Evolutionary conservation across 305 asterid genomes (phyloP).

Genomic region (Rubia peregrina): DNA sequence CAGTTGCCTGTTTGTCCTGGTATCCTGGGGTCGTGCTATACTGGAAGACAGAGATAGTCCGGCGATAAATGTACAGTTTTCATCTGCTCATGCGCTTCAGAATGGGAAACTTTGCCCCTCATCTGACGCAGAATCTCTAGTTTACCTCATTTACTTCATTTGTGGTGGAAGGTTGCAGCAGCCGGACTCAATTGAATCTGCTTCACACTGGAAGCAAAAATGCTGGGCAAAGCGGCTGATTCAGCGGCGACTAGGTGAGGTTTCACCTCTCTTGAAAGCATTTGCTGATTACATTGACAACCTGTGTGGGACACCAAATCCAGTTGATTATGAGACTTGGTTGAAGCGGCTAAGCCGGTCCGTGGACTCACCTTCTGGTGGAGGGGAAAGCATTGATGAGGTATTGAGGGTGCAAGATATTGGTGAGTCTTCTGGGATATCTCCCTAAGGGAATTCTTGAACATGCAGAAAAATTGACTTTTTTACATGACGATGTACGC

Average conservation of each 20-base stretch:
- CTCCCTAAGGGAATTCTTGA: slow-evolving; percentile 35
- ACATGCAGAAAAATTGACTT: slow-evolving; percentile 16
- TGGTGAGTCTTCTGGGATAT: slow-evolving; percentile 48
- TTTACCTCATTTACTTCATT: slow-evolving; percentile 45
- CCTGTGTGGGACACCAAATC: slow-evolving; percentile 66
- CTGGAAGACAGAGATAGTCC: slow-evolving; percentile 81
- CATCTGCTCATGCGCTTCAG: slow-evolving; percentile 67
- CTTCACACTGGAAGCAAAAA: slow-evolving; percentile 59
- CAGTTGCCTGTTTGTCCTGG: slow-evolving; percentile 33
- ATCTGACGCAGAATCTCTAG: slow-evolving; percentile 75
- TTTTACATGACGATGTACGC: not conserved
- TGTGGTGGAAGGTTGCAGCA: slow-evolving; percentile 54
- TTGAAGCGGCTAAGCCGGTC: slow-evolving; percentile 44
- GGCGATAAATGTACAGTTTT: slow-evolving; percentile 50
- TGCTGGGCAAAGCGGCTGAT: slow-evolving; percentile 56
- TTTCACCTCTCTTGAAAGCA: slow-evolving; percentile 61
- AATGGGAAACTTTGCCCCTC: slow-evolving; percentile 77
- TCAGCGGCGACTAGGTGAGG: slow-evolving; percentile 58
- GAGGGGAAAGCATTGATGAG: slow-evolving; percentile 48
- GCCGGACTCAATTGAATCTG: slow-evolving; percentile 74
- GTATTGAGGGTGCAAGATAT: slow-evolving; percentile 30
- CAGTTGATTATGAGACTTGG: slow-evolving; percentile 73
- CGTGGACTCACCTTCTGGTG: slow-evolving; percentile 36
- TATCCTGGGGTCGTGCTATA: slow-evolving; percentile 83
- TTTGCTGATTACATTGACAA: slow-evolving; percentile 71